Base-by-base conservation (phyloP, 768 basidiomycete species). In the Calocybe cyanea region DNA sequence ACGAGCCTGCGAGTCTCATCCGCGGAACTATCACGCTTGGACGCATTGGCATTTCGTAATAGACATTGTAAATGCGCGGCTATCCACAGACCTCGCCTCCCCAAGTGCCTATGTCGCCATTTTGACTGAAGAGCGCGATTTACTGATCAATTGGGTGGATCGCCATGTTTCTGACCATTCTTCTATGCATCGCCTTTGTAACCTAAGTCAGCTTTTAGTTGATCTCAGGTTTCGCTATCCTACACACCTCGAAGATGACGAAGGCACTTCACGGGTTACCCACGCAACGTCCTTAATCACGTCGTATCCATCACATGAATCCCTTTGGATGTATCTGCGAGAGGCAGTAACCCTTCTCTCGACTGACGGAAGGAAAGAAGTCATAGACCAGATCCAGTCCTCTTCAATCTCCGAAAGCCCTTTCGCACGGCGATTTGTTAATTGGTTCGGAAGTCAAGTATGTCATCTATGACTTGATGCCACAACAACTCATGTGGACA, bases 1-100 rank as follows among this genome's bases (percentile, higher is more conserved):
- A 31, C 60, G 61, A 28, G 77, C 83, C 23, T 81, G 80, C 62
- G 77, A 79, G 53, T 61, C 70, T 4, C 84, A 87, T 56, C 80
- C 81, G 7, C 77, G 86, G 11, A 88, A 87, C 56, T 88, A 87
- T 57, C 77, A 83, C 60, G 83, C 82, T 3, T 87, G 86, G 86
- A 58, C 69, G 1, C 81, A 87, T 53, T 78, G 83, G 57, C 67
- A 68, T 38, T 73, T 73, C 33, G 66, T 80, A 44, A 57, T 77
- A 34, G 64, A 73, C 49, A 54, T 64, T 28, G 56, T 65, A 30
- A 60, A 50, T 57, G 32, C 43, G 34, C 47, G 46, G 30, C 33
- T 52, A 24, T 17, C 30, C 1, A 36, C 48, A 15, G 44, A 57
- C 45, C 50, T 43, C 43, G 37, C 61, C 54, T 11, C 32, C 34